Conservation (phyloP, 2,329 filamentous ascomycete species). For the Sarocladium strictum region DNA sequence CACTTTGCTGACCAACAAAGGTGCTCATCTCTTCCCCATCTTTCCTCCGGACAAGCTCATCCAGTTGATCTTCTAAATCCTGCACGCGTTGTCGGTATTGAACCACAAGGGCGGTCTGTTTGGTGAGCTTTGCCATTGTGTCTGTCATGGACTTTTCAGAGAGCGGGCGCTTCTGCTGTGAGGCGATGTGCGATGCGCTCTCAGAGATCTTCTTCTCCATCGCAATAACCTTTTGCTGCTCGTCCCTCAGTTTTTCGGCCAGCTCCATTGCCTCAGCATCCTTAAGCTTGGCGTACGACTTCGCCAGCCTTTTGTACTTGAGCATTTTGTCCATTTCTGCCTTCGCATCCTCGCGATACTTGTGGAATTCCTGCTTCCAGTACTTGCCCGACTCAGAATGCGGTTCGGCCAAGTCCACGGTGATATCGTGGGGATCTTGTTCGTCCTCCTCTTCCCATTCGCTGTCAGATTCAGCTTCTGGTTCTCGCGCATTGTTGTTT, state of each 20-base stretch:
- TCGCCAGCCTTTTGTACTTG: conserved; percentile 73
- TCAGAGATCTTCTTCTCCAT: conserved; percentile 60
- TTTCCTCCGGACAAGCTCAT: conserved; percentile 30
- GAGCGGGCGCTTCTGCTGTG: conserved; percentile 22
- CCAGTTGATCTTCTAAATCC: conserved; percentile 48
- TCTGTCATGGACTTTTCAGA: conserved; percentile 39
- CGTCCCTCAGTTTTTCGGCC: conserved; percentile 58
- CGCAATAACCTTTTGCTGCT: conserved; percentile 56
- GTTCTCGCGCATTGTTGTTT: conserved; percentile 12
- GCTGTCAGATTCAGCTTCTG: conserved; percentile 29
- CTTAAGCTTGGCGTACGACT: conserved; percentile 72
- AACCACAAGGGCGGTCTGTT: conserved; percentile 50
- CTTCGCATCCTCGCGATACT: conserved; percentile 66
- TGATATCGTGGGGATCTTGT: conserved; percentile 51
- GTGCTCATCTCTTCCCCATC: conserved; percentile 24
- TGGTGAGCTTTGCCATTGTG: conserved; percentile 47
- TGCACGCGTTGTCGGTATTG: conserved; percentile 56
- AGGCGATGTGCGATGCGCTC: conserved; percentile 49
- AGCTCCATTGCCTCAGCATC: conserved; percentile 65
- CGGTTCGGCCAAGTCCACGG: conserved; percentile 66
- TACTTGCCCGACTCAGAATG: conserved; percentile 70
- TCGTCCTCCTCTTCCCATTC: conserved; percentile 48
- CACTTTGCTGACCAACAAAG: conserved; percentile 23
- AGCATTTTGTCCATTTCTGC: conserved; percentile 72
- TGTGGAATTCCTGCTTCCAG: conserved; percentile 74